Evolutionary conservation across 2,329 filamentous ascomycete species (phyloP).

Genomic region (Cordyceps javanica): DNA sequence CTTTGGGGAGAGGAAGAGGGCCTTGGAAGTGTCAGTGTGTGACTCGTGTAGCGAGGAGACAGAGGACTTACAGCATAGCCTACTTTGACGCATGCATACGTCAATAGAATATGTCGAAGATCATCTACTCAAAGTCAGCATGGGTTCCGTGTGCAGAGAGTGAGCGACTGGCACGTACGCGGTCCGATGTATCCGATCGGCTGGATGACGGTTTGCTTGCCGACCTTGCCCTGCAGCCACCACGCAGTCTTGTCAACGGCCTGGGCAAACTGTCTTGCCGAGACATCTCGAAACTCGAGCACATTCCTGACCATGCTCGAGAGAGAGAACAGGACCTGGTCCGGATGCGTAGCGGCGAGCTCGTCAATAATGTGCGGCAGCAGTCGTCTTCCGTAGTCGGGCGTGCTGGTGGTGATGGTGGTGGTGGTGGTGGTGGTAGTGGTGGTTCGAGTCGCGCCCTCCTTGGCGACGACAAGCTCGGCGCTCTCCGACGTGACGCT

Average conservation of each 20-base stretch:
- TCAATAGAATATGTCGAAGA: constrained; percentile 24
- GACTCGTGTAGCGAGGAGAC: accelerated
- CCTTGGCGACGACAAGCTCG: not conserved
- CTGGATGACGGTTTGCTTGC: constrained; percentile 15
- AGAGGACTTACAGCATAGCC: constrained; percentile 22
- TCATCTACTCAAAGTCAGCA: constrained; percentile 20
- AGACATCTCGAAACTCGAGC: constrained; percentile 18
- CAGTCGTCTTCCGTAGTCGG: constrained; percentile 19
- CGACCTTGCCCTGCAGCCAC: constrained; percentile 22
- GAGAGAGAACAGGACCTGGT: constrained; percentile 21
- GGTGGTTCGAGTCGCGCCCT: not conserved
- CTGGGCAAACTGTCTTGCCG: constrained; percentile 20
- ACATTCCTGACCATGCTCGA: constrained; percentile 14
- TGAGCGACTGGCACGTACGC: constrained; percentile 23
- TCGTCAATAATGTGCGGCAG: constrained; percentile 25
- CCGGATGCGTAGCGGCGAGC: constrained; percentile 21
- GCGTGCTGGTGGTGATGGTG: no score
- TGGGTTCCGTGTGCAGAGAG: not conserved
- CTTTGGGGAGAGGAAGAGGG: constrained; percentile 27
- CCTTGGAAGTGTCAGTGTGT: not conserved
- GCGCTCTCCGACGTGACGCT: not conserved
- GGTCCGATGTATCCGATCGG: constrained; percentile 27
- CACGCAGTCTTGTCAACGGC: constrained; percentile 27
- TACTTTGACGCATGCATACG: constrained; percentile 27
- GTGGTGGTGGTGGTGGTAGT: no score